These are phyloP conservation scores for Sclerotinia spermophila DNA, from an alignment of 2,329 filamentous ascomycete species.

Conservation along the genomic window DNA sequence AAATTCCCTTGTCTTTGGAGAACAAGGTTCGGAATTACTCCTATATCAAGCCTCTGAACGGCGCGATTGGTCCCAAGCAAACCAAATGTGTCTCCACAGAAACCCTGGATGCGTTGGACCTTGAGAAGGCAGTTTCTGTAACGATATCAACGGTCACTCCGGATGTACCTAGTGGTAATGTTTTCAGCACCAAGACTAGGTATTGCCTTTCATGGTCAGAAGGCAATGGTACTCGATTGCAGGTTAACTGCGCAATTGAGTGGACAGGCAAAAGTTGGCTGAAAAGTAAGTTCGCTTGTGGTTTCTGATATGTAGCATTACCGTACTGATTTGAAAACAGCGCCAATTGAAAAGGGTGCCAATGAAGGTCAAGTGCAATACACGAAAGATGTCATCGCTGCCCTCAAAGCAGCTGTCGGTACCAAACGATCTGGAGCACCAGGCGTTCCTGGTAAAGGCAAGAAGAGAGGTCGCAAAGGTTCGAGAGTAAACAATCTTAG, in stretches of 20 bases:
- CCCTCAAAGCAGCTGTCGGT: constrained; percentile 69
- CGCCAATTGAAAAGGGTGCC: constrained; percentile 92
- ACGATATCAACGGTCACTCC: constrained; percentile 82
- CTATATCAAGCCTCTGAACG: constrained; percentile 88
- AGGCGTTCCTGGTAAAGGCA: constrained; percentile 50
- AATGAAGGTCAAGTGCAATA: constrained; percentile 85
- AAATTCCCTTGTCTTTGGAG: constrained; percentile 65
- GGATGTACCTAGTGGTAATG: constrained; percentile 89
- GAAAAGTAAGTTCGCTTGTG: constrained; percentile 60
- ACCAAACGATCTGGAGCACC: constrained; percentile 55
- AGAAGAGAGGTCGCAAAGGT: constrained; percentile 47
- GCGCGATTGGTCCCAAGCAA: constrained; percentile 82
- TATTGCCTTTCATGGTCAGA: constrained; percentile 94
- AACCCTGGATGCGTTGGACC: constrained; percentile 76
- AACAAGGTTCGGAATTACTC: constrained; percentile 71
- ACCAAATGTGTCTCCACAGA: constrained; percentile 92
- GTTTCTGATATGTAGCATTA: not conserved
- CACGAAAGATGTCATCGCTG: constrained; percentile 72
- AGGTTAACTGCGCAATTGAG: constrained; percentile 87
- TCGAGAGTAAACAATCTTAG: constrained; percentile 45
- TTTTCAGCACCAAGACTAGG: constrained; percentile 87
- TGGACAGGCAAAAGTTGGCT: constrained; percentile 99
- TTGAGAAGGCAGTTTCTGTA: constrained; percentile 84
- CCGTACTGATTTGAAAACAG: constrained; percentile 44
- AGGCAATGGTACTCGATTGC: constrained; percentile 76